Conservation (phyloP, 2,329 filamentous ascomycete species). For the Waltergamsia citrina region DNA sequence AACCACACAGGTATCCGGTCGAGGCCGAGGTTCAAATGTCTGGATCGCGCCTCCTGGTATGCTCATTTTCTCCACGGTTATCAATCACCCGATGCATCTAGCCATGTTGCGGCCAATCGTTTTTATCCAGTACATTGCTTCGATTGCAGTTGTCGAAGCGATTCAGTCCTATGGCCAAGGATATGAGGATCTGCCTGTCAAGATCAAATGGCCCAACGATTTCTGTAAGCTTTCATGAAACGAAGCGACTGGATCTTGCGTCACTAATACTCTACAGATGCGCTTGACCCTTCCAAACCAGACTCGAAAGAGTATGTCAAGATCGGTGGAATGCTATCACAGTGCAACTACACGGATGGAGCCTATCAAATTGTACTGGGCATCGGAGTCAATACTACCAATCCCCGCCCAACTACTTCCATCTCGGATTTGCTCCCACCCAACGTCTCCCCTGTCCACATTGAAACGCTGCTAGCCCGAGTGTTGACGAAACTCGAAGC, state of each 20-base stretch:
- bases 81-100: slow-evolving; percentile 72
- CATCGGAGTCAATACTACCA: slow-evolving; percentile 78
- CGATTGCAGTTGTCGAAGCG: slow-evolving; percentile 77
- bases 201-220: slow-evolving; percentile 97
- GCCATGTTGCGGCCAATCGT: slow-evolving; percentile 69
- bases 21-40: slow-evolving; percentile 84
- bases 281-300: slow-evolving; percentile 49
- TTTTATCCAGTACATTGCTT: slow-evolving; percentile 89
- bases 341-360: slow-evolving; percentile 68
- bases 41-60: slow-evolving; percentile 87
- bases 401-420: slow-evolving; percentile 77
- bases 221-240: slow-evolving; percentile 53
- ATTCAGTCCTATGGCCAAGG: slow-evolving; percentile 70
- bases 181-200: slow-evolving; percentile 68
- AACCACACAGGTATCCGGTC: slow-evolving; percentile 77
- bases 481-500: slow-evolving; percentile 71
- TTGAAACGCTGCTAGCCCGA: slow-evolving; percentile 74
- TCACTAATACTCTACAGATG: slow-evolving; percentile 36
- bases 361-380: slow-evolving; percentile 82
- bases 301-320: slow-evolving; percentile 60
- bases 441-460: slow-evolving; percentile 45
- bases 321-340: slow-evolving; percentile 87
- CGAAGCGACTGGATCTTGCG: too few relatives aligned
- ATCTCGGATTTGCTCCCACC: slow-evolving; percentile 62
- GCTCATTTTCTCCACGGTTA: slow-evolving; percentile 79